Evolutionary conservation across 345 rosid genomes (phyloP).

Genomic region (Gynandropsis gynandra): DNA sequence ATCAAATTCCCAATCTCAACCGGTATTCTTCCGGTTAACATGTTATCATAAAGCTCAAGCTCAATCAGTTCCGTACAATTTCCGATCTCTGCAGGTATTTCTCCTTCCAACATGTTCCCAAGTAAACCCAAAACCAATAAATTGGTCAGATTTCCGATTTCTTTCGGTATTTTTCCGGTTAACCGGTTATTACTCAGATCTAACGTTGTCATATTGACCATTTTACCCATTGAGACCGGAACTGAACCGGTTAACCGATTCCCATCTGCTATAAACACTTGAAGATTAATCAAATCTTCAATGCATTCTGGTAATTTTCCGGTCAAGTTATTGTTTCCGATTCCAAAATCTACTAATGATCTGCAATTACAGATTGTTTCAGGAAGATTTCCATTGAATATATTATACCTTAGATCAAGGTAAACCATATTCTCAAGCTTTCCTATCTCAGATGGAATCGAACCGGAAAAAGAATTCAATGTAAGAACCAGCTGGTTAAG

Average conservation of each 20-base stretch:
- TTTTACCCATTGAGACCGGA: slow-evolving; percentile 49
- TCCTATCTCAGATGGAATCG: slow-evolving; percentile 54
- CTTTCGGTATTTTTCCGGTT: slow-evolving; percentile 54
- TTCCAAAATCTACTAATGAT: slow-evolving; percentile 38
- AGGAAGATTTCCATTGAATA: slow-evolving; percentile 54
- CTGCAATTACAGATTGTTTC: slow-evolving; percentile 47
- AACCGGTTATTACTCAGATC: slow-evolving; percentile 53
- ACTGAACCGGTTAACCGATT: slow-evolving; percentile 54
- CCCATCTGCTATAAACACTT: slow-evolving; percentile 32
- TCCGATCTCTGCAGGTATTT: slow-evolving; percentile 60
- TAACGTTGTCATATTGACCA: slow-evolving; percentile 44
- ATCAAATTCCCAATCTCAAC: slow-evolving; percentile 55
- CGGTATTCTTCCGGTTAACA: slow-evolving; percentile 59
- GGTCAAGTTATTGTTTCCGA: slow-evolving; percentile 52
- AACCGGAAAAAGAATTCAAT: slow-evolving; percentile 53
- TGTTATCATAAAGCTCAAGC: slow-evolving; percentile 50
- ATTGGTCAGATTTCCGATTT: slow-evolving; percentile 58
- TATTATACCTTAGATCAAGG: slow-evolving; percentile 56
- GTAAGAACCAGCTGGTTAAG: slow-evolving; percentile 40
- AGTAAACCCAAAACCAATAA: slow-evolving; percentile 34
- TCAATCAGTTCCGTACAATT: slow-evolving; percentile 39
- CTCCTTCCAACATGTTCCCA: slow-evolving; percentile 47
- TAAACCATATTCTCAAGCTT: slow-evolving; percentile 39
- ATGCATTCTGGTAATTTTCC: slow-evolving; percentile 47
- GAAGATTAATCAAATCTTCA: slow-evolving; percentile 54